phyloP scores from a whole-genome alignment of 768 basidiomycete species.

The Boletus sensibilis region DNA sequence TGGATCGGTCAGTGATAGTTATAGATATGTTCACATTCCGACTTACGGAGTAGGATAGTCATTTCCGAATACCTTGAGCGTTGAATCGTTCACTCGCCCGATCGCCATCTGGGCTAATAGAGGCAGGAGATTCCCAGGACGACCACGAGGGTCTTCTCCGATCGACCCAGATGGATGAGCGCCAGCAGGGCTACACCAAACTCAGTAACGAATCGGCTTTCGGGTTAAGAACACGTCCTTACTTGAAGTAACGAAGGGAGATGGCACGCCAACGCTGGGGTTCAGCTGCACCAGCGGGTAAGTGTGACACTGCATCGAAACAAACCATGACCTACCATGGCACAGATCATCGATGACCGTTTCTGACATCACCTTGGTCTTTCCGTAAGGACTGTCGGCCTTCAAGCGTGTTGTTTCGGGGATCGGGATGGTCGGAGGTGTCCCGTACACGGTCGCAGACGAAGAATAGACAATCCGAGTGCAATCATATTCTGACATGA shows the following conservation, averaged over 20 bases:
- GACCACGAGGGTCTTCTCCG: slow-evolving; percentile 94
- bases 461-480: slow-evolving; percentile 93
- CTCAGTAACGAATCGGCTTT: background rate
- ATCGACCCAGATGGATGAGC: slow-evolving; percentile 94
- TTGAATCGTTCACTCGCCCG: slow-evolving; percentile 72
- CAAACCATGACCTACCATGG: slow-evolving; percentile 49
- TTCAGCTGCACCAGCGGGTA: slow-evolving; percentile 51
- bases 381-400: slow-evolving; percentile 92
- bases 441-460: slow-evolving; percentile 97
- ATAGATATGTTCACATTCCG: too few relatives aligned
- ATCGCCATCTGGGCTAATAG: slow-evolving; percentile 93
- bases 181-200: slow-evolving; percentile 77
- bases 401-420: slow-evolving; percentile 85
- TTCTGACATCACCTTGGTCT: slow-evolving; percentile 95
- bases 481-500: slow-evolving; percentile 84
- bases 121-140: slow-evolving; percentile 92
- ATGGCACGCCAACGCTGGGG: slow-evolving; percentile 72
- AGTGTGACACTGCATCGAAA: background rate
- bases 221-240: slow-evolving; percentile 22
- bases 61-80: slow-evolving; percentile 87
- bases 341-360: slow-evolving; percentile 87
- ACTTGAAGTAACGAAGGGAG: slow-evolving; percentile 97
- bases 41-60: slow-evolving; percentile 92
- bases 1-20: slow-evolving; percentile 27
- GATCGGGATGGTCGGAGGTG: slow-evolving; percentile 88